These are phyloP conservation scores for Boletus smithii DNA, from an alignment of 1,284 basidiomycete species.

Conservation along the genomic window DNA sequence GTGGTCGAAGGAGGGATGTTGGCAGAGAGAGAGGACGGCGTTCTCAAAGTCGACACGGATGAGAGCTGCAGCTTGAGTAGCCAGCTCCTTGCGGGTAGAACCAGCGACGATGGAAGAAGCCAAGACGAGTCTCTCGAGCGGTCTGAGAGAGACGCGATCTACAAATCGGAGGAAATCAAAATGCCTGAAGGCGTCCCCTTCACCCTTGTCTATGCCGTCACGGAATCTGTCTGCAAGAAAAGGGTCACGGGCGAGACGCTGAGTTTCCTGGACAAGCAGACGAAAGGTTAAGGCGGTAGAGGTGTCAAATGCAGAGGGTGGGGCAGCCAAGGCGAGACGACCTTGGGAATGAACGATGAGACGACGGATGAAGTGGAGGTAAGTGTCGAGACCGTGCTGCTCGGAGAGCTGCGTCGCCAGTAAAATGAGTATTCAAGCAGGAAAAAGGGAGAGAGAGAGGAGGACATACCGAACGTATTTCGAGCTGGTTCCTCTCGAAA, in stretches of 20 bases:
- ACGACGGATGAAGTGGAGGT: conserved; percentile 92
- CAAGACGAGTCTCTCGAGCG: conserved; percentile 77
- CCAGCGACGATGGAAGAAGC: conserved; percentile 69
- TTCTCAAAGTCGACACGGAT: conserved; percentile 75
- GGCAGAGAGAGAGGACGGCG: conserved; percentile 67
- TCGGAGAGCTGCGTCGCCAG: conserved; percentile 74
- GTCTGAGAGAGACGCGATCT: conserved; percentile 70
- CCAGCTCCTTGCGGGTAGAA: conserved; percentile 69
- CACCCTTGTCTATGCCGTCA: conserved; percentile 81
- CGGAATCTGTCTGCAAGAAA: conserved; percentile 82
- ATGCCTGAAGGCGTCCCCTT: conserved; percentile 73
- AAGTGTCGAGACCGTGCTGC: conserved; percentile 91
- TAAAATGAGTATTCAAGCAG: conserved; percentile 20
- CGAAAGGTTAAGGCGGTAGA: conserved; percentile 75
- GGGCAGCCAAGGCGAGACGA: conserved; percentile 54
- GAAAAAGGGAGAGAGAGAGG: background rate
- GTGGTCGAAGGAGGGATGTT: conserved; percentile 75
- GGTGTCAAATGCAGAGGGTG: conserved; percentile 62
- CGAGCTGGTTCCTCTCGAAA: conserved; percentile 85
- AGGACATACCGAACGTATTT: conserved; percentile 77
- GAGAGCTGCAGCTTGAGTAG: conserved; percentile 60
- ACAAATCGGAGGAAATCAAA: conserved; percentile 78
- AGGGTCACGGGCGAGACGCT: conserved; percentile 82
- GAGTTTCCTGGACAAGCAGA: conserved; percentile 81
- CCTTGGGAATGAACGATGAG: conserved; percentile 84